phyloP scores from a whole-genome alignment of 768 basidiomycete species.

The Lyophyllum atratum region DNA sequence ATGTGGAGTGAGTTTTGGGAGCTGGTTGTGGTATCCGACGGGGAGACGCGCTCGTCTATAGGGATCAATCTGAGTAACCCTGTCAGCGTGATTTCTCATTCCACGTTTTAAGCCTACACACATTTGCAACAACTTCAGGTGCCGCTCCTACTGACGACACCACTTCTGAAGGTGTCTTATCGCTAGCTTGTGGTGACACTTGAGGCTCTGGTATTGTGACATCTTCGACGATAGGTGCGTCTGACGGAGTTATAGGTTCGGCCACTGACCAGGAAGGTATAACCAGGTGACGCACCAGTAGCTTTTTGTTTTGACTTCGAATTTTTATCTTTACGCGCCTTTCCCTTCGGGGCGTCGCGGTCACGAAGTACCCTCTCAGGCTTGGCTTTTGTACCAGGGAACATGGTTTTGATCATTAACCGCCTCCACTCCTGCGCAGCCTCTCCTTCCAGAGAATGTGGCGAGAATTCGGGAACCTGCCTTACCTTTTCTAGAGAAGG shows the following conservation, averaged over 20 bases:
- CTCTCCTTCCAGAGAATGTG: constrained; percentile 40
- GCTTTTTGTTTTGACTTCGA: background rate
- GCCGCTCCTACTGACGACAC: background rate
- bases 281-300: background rate
- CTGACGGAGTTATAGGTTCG: background rate
- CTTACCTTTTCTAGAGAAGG: constrained; percentile 20
- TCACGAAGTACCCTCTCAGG: background rate
- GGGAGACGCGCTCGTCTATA: constrained; percentile 30
- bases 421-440: constrained; percentile 58
- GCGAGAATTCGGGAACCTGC: constrained; percentile 24
- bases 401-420: constrained; percentile 60
- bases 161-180: background rate
- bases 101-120: background rate
- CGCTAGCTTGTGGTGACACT: background rate
- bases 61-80: constrained; percentile 24
- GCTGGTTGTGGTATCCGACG: constrained; percentile 35
- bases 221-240: background rate
- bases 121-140: constrained; percentile 1
- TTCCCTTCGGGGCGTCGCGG: background rate
- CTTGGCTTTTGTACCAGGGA: constrained; percentile 44
- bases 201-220: background rate
- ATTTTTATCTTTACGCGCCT: background rate
- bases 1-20: constrained; percentile 34
- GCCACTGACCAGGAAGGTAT: background rate
- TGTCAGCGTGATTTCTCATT: background rate